Evolutionary conservation across 176 grass and related monocot genomes (phyloP).

Genomic region (Carex kokanica): DNA sequence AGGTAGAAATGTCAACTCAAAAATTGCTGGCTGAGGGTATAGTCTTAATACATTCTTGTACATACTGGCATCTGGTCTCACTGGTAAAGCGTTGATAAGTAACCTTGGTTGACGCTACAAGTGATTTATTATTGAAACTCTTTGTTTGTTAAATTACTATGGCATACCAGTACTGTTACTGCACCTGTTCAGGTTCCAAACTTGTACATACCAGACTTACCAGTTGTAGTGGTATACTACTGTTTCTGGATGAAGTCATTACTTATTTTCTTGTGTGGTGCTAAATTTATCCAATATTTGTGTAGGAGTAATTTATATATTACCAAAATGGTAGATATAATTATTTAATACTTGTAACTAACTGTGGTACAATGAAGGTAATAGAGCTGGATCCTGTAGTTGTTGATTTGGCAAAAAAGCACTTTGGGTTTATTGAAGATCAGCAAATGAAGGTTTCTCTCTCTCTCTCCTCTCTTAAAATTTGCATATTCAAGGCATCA

Average conservation of each 20-base stretch:
- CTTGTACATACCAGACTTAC: not conserved
- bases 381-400: constrained; percentile 85
- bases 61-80: not conserved
- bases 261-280: not conserved
- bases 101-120: not conserved
- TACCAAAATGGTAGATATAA: not conserved
- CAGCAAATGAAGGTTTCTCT: constrained; percentile 65
- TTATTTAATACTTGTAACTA: constrained; percentile 14
- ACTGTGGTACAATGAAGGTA: constrained; percentile 35
- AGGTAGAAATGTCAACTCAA: not conserved
- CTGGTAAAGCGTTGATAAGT: not conserved
- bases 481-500: not conserved
- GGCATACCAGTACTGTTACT: not conserved
- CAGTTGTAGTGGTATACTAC: not conserved
- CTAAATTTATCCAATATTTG: not conserved
- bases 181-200: not conserved
- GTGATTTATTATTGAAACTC: not conserved
- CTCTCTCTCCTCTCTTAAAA: not conserved
- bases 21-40: not conserved
- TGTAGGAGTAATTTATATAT: not conserved
- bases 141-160: not conserved
- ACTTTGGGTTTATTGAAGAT: constrained; percentile 69
- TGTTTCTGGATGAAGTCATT: not conserved
- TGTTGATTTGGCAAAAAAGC: constrained; percentile 61
- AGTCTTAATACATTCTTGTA: not conserved